phyloP scores from a whole-genome alignment of 2,329 filamentous ascomycete species.

The Pseudogymnoascus sp. region DNA sequence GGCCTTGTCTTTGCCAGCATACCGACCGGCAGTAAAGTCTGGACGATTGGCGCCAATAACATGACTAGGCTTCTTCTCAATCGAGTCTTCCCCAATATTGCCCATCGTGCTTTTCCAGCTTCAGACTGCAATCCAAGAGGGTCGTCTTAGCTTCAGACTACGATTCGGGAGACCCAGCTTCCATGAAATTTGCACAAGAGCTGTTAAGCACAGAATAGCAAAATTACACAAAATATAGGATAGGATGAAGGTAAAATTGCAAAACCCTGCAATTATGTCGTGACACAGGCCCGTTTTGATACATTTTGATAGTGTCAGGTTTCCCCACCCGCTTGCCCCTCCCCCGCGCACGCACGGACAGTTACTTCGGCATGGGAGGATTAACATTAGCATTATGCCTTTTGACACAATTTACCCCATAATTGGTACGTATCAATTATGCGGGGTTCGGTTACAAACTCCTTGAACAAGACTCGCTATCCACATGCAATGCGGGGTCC shows the following conservation, averaged over 20 bases:
- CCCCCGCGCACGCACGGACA: background rate
- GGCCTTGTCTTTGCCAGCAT: background rate
- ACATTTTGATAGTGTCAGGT: background rate
- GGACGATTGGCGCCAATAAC: background rate
- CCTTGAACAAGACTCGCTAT: background rate
- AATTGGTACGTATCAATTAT: background rate
- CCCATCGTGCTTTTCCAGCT: background rate
- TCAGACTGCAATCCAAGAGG: background rate
- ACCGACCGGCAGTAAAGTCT: background rate
- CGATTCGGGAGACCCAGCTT: background rate
- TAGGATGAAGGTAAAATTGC: background rate
- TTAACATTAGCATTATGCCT: background rate
- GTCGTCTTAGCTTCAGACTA: background rate
- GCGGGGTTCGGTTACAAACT: background rate
- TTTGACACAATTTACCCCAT: background rate
- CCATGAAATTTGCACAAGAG: constrained; percentile 7
- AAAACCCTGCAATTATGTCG: background rate
- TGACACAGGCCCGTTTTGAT: constrained; percentile 6
- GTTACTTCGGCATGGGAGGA: background rate
- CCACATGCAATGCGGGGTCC: constrained; percentile 3
- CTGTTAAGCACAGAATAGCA: background rate
- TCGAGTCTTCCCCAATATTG: background rate
- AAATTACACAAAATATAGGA: constrained; percentile 7
- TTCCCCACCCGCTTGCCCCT: background rate
- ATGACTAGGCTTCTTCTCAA: background rate